Evolutionary conservation across 2,329 filamentous ascomycete genomes (phyloP).

Genomic region (Colletotrichum cuscutae): DNA sequence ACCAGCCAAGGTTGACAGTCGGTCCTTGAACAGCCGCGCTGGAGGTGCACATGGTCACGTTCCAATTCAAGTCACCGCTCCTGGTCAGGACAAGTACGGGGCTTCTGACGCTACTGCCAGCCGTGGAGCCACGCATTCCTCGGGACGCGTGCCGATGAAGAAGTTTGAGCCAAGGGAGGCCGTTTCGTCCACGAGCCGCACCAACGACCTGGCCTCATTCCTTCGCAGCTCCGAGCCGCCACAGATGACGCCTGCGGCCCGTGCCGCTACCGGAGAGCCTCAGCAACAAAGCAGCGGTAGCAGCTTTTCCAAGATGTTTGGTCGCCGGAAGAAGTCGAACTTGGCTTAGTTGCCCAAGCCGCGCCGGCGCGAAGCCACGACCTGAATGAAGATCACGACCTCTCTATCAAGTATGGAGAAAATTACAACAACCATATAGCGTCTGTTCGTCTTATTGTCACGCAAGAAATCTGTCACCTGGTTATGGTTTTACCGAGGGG

Average conservation of each 20-base stretch:
- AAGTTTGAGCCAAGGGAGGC: conserved; percentile 68
- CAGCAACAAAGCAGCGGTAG: conserved; percentile 49
- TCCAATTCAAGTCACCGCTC: conserved; percentile 64
- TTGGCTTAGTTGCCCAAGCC: conserved; percentile 40
- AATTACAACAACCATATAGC: conserved; percentile 6
- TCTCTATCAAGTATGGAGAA: conserved; percentile 16
- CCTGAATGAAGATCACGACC: conserved; percentile 29
- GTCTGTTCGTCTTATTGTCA: neutral
- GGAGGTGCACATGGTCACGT: conserved; percentile 55
- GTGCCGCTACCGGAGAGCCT: conserved; percentile 38
- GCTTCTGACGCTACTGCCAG: conserved; percentile 40
- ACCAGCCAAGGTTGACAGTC: conserved; percentile 44
- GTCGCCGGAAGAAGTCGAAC: conserved; percentile 59
- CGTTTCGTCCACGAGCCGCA: conserved; percentile 56
- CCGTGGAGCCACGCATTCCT: conserved; percentile 37
- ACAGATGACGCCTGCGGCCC: conserved; percentile 39
- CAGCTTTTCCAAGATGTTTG: conserved; percentile 59
- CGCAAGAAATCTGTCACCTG: neutral
- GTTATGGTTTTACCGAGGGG: neutral
- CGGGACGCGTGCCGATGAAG: conserved; percentile 62
- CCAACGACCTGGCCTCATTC: conserved; percentile 78
- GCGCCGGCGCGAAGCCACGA: conserved; percentile 24
- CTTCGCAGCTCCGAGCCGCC: conserved; percentile 75
- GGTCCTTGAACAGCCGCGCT: conserved; percentile 53
- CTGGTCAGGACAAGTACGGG: conserved; percentile 56